Evolutionary conservation across 73 alveolate species (phyloP), one percentile per base, ranked within the genome.

Genomic region (Paramecium octaurelia): DNA sequence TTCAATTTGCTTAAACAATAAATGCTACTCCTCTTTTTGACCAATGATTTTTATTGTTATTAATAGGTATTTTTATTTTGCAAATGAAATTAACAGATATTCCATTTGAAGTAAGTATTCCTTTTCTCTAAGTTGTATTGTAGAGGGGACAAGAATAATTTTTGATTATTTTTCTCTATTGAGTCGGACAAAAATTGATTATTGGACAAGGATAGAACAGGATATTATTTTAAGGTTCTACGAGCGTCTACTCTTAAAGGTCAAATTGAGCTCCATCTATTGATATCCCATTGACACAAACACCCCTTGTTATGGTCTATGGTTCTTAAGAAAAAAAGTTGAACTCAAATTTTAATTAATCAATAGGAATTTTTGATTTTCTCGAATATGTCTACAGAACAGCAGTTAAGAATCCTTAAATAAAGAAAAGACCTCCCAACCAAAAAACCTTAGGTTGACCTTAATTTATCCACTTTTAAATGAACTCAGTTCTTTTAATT

Each of bases 111-210:
- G 64, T 75, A 31, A 75, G 59, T 36, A 36, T 77, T 1, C 98
- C 99, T 85, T 96, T 97, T 95, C 99, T 96, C 12, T 95, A 85
- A 50, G 98, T 83, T 29, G 99, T 97, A 92, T 98, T 98, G 92
- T 97, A 98, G 38, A 98, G 97, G 0, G 99, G 99, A 87, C 99
- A 95, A 36, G 90, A 92, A 84, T 95, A 97, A 43, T 93, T 88
- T 93, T 96, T 88, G n/a, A 95, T 95, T 85, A 85, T 58, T 24
- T 95, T 93, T 14, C 92, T 64, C 20, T 94, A 90, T 91, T 86
- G 76, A 92, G 95, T 24, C 2, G 88, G 88, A 3, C 57, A 16
- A 40, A 75, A 75, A 18, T 29, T 24, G 5, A 75, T 75, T 34
- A 34, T 34, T 1, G 88, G 88, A 34, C 60, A 34, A 0, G 42